Evolutionary conservation across 306 rosid species (phyloP).

Genomic region (Quercus rubra): DNA sequence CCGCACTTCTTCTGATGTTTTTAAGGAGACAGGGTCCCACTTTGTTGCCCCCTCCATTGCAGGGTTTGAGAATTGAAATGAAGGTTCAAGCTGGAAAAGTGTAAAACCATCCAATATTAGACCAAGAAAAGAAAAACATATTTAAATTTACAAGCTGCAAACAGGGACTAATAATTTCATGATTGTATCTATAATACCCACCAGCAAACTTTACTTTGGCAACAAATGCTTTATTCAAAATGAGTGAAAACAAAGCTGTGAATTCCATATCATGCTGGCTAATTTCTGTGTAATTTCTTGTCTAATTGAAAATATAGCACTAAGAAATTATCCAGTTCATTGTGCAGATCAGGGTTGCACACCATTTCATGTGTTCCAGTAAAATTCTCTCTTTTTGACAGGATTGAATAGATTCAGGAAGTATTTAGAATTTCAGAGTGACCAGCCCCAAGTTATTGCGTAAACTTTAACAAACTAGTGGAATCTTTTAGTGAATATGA

Average conservation of each 20-base stretch:
- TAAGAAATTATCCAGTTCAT: neutral
- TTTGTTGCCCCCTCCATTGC: constrained; percentile 91
- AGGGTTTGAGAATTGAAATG: constrained; percentile 53
- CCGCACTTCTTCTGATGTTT: constrained; percentile 52
- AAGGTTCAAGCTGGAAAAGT: constrained; percentile 44
- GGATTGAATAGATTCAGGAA: neutral
- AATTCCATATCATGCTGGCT: neutral
- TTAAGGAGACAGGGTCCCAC: constrained; percentile 80
- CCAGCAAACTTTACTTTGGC: neutral
- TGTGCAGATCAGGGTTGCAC: neutral
- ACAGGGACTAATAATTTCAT: neutral
- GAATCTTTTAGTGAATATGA: neutral
- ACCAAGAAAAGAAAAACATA: neutral
- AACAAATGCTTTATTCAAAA: neutral
- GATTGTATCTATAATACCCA: neutral
- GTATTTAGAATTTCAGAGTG: neutral
- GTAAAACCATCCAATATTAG: neutral
- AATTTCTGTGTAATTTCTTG: neutral
- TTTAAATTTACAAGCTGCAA: neutral
- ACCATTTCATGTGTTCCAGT: neutral
- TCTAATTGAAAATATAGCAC: neutral
- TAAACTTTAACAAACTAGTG: neutral
- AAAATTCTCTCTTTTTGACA: neutral
- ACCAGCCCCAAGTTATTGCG: neutral
- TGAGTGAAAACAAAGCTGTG: neutral